Base-by-base conservation (phyloP, 768 basidiomycete genomes). In the Phlebiopsis flavidoalba region DNA sequence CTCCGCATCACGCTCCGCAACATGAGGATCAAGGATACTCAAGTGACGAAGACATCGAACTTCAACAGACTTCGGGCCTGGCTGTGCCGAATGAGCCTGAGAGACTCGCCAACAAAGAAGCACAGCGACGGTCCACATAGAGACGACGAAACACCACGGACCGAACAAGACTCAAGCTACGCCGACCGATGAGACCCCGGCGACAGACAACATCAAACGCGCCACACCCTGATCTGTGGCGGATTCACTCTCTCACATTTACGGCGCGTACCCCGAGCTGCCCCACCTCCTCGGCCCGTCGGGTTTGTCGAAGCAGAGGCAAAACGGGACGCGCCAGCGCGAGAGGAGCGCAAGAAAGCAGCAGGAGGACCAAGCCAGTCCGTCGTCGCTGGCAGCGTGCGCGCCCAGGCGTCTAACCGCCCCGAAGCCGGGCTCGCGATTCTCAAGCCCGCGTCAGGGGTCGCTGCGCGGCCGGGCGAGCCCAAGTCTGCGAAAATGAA, bases 171-270 rank as follows among this genome's bases (percentile, higher is more conserved):
- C 40, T 60, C 57, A 31, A 75, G 40, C 50, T 19, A 50, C 11
- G n/a, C n/a, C n/a, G 12, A 24, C 37, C 31, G 47, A 54, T 21
- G 22, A 48, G 52, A 11, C 63, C 19, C 59, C 45, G n/a, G 10
- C 43, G 53, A 21, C 6, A 14, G 26, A n/a, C 40, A 26, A 37
- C 15, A 11, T 10, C 22, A 37, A 19, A 36, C 33, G 15, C 33
- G 63, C 53, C n/a, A 31, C 43, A 60, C 10, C 48, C 24, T 0
- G 36, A 40, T 7, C 66, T 72, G 40, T 70, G 72, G n/a, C 37
- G 88, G 88, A 0, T 90, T 87, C 69, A 86, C 89, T 0, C 71
- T 91, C 7, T 89, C 89, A 0, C 85, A 91, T 66, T 78, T 93
- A 1, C 83, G 89, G 7, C 87, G 90, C 50, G 87, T 92, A 0